Conservation (phyloP, 768 basidiomycete genomes). For the Phallus indusiatus region DNA sequence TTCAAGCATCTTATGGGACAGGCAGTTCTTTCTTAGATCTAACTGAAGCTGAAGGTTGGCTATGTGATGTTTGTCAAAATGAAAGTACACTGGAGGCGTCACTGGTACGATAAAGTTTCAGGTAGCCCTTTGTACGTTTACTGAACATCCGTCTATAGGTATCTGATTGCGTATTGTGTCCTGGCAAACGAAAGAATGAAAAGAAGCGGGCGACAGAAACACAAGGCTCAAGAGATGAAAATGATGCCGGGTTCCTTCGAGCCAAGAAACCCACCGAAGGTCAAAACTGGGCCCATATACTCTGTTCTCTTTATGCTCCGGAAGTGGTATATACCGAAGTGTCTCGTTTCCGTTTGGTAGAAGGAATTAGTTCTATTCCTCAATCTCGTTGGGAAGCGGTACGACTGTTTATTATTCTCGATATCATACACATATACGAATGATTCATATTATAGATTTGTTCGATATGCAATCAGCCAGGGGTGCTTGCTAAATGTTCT, state of each 20-base stretch:
- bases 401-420: constrained; percentile 21
- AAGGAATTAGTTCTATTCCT: constrained; percentile 72
- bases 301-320: constrained; percentile 82
- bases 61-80: constrained; percentile 82
- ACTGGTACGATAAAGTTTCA: constrained; percentile 39
- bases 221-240: constrained; percentile 32
- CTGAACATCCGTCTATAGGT: constrained; percentile 36
- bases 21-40: constrained; percentile 39
- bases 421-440: background rate
- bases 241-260: constrained; percentile 40
- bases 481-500: constrained; percentile 70
- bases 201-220: constrained; percentile 40
- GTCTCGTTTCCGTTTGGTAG: constrained; percentile 61
- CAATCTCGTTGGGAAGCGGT: constrained; percentile 67
- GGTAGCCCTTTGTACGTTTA: background rate
- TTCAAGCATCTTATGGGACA: constrained; percentile 51
- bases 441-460: constrained; percentile 46
- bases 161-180: constrained; percentile 80
- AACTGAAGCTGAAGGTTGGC: constrained; percentile 60
- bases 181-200: constrained; percentile 41
- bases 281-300: constrained; percentile 83
- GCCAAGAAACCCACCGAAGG: constrained; percentile 88
- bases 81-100: constrained; percentile 73
- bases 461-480: constrained; percentile 55
- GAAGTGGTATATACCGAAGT: constrained; percentile 82